Percentiles rank a stretch among this genome's conserved stretches.
Evolutionary conservation across 768 basidiomycete genomes (phyloP).

Genomic region (Phlegmacium glaucopus): DNA sequence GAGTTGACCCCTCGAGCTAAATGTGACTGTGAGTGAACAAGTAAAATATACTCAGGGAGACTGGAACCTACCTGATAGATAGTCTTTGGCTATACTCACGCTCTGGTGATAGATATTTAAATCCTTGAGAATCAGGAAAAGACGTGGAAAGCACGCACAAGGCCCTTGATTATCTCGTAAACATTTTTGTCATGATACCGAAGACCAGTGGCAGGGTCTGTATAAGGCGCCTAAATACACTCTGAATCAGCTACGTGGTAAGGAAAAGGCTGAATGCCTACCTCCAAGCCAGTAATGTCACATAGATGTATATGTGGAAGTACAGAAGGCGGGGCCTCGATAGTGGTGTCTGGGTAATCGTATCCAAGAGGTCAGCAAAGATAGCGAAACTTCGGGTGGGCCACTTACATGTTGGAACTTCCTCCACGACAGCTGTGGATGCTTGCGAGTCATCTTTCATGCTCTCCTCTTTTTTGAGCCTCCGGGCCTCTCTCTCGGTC

Average conservation of each 20-base stretch:
- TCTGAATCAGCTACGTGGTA: background rate
- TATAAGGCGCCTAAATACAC: constrained; percentile 66
- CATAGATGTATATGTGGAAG: constrained; percentile 76
- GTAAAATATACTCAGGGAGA: background rate
- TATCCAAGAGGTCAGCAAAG: background rate
- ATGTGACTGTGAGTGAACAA: background rate
- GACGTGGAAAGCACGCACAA: constrained; percentile 40
- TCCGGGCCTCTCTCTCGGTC: constrained; percentile 57
- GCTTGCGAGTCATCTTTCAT: constrained; percentile 57
- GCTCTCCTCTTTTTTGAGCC: constrained; percentile 44
- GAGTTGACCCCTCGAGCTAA: background rate
- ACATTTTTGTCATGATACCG: constrained; percentile 85
- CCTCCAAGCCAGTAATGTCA: constrained; percentile 85
- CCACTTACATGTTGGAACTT: constrained; percentile 65
- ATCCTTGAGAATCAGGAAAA: background rate
- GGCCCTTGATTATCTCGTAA: constrained; percentile 75
- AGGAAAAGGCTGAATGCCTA: constrained; percentile 18
- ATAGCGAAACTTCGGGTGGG: background rate
- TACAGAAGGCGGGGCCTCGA: constrained; percentile 83
- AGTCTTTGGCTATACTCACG: background rate
- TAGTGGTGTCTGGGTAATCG: constrained; percentile 56
- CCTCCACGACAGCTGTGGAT: constrained; percentile 41
- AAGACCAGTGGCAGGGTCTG: constrained; percentile 75
- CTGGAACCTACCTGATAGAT: background rate
- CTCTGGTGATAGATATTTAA: background rate